Evolutionary conservation across 352 stramenopile species (phyloP).

Genomic region (Phytopythium delawarense): DNA sequence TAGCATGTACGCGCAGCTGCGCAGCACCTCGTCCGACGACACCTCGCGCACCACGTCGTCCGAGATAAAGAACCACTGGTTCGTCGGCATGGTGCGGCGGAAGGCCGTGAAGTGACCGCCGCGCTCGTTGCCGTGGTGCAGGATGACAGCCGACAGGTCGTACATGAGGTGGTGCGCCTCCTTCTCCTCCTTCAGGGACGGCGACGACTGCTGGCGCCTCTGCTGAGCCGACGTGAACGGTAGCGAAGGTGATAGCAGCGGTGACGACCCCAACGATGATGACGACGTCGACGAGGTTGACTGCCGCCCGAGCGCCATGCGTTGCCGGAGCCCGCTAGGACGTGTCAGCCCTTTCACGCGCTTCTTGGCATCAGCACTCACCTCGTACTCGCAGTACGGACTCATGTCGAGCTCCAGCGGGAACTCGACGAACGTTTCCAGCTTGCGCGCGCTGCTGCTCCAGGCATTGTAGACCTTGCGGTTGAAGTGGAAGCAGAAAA

Average conservation of each 20-base stretch:
- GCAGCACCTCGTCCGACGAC: slow-evolving; percentile 52
- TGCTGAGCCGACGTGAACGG: slow-evolving; percentile 1
- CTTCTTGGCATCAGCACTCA: slow-evolving; percentile 27
- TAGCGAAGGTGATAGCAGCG: slow-evolving; percentile 7
- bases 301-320: slow-evolving; percentile 1
- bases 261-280: not conserved
- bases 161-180: slow-evolving; percentile 52
- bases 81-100: slow-evolving; percentile 38
- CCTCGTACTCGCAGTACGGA: slow-evolving; percentile 65
- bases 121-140: slow-evolving; percentile 85
- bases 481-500: slow-evolving; percentile 88
- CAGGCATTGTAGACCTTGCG: slow-evolving; percentile 76
- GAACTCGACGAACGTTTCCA: slow-evolving; percentile 79
- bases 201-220: slow-evolving; percentile 1
- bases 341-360: slow-evolving; percentile 16
- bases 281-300: slow-evolving; percentile 7
- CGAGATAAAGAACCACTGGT: slow-evolving; percentile 86
- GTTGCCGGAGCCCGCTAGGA: not conserved
- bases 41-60: slow-evolving; percentile 72
- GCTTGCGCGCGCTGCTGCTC: slow-evolving; percentile 64
- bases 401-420: slow-evolving; percentile 77
- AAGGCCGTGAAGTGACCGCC: slow-evolving; percentile 86
- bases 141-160: slow-evolving; percentile 70
- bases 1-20: slow-evolving; percentile 86
- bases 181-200: slow-evolving; percentile 14